Base-by-base conservation (phyloP, 805 yeast genomes). In the Spencermartinsiella europaea region DNA sequence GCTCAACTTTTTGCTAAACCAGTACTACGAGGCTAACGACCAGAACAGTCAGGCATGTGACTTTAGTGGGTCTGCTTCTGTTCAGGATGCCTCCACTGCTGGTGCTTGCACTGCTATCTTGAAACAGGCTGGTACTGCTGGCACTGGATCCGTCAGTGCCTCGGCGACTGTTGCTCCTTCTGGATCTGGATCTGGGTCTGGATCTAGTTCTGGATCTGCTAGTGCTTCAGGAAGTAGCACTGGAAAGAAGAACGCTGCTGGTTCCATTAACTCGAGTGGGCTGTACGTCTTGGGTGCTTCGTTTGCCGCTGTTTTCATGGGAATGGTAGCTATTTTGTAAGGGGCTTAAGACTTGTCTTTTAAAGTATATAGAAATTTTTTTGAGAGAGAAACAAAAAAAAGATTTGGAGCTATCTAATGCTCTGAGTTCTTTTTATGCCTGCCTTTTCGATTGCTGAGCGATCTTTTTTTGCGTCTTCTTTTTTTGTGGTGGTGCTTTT, bases 41-140 rank as follows among this genome's bases (percentile, higher is more conserved):
- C 62, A 64, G 42, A 52, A 56, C 41, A 46, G 64, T 1, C 65
- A 76, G 43, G 90, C 84, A 48, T 86, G 95, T 70, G 79, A 77
- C 64, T 86, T 84, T 65, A 62, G 62, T 46, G 91, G 95, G 46
- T 74, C 82, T 48, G 93, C 90, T 31, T 60, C 83, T n/a, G 47
- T 77, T 45, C 60, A 62, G 45, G 56, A 67, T 38, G 67, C 68
- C 46, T 63, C 75, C 28, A 63, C 73, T 31, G 72, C 73, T 33
- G 66, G 77, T 19, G 62, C 76, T 35, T 82, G 89, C 69, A 55
- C 76, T 21, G 69, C 79, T 25, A 59, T 73, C 50, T 59, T 86
- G 54, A 64, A 68, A 19, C 75, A 80, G 55, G 89, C 90, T 56
- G 95, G 95, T 63, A 51, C 75, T 50, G 73, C 75, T 42, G 95